Evolutionary conservation across 306 rosid species (phyloP).

Genomic region (Trifolium repens): DNA sequence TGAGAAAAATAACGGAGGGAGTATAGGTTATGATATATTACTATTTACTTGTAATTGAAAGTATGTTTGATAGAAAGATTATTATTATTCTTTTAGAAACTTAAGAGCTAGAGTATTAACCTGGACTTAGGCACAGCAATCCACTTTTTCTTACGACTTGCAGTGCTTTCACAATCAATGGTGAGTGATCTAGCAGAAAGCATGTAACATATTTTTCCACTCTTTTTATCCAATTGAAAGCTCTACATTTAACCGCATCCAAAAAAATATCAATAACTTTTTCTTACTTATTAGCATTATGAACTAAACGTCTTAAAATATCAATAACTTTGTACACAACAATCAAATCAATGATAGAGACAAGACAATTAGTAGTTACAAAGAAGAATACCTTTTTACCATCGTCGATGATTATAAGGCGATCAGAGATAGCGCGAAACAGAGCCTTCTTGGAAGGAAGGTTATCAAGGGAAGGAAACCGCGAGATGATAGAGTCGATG

Average conservation of each 20-base stretch:
- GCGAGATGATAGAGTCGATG: background rate
- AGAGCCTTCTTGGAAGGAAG: slow-evolving; percentile 26
- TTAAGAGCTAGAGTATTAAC: too few species aligned
- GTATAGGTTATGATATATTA: too few species aligned
- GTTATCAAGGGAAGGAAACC: background rate
- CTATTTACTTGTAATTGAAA: too few species aligned
- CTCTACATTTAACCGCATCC: background rate
- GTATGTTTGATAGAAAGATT: too few species aligned
- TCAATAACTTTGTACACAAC: too few species aligned
- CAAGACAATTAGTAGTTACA: too few species aligned
- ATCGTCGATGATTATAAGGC: slow-evolving; percentile 16
- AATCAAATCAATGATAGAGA: too few species aligned
- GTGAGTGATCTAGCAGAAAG: background rate
- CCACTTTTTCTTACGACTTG: background rate
- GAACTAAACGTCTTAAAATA: too few species aligned
- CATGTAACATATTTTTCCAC: background rate
- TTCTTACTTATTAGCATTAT: background rate
- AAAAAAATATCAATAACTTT: too few species aligned
- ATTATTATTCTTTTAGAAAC: too few species aligned
- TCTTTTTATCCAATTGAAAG: background rate
- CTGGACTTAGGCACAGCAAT: background rate
- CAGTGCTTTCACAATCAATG: background rate
- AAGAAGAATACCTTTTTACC: background rate
- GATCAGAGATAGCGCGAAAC: slow-evolving; percentile 9
- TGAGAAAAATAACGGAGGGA: too few species aligned